These are phyloP conservation scores for Ascosphaera pollenicola DNA, from an alignment of 2,329 filamentous ascomycete genomes.

Conservation along the genomic window DNA sequence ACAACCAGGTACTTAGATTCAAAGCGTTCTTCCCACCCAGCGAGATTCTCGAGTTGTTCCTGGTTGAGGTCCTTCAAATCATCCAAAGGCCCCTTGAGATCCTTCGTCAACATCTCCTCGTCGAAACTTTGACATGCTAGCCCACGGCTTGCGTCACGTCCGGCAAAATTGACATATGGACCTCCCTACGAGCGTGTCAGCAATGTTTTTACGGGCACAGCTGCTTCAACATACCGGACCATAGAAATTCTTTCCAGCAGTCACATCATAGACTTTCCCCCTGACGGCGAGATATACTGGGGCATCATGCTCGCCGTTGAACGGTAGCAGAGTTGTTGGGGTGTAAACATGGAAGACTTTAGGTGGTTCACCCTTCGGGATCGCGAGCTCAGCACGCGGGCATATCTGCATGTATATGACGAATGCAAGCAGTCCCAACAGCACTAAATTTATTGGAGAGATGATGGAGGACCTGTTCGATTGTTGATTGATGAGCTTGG, in stretches of 20 bases:
- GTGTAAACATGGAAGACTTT: slow-evolving; percentile 75
- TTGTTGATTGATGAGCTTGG: not conserved
- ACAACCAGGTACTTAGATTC: slow-evolving; percentile 89
- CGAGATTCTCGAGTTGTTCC: slow-evolving; percentile 63
- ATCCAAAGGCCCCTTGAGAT: slow-evolving; percentile 66
- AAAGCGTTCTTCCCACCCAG: slow-evolving; percentile 88
- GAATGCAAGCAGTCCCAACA: slow-evolving; percentile 34
- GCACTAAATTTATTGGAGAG: slow-evolving; percentile 38
- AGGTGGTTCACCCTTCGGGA: slow-evolving; percentile 35
- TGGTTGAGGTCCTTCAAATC: slow-evolving; percentile 45
- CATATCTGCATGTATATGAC: slow-evolving; percentile 37
- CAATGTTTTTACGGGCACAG: not conserved
- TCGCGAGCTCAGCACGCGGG: slow-evolving; percentile 26
- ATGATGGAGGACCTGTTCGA: slow-evolving; percentile 27
- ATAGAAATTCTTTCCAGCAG: slow-evolving; percentile 75
- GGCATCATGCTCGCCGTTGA: slow-evolving; percentile 50
- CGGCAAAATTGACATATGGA: slow-evolving; percentile 90
- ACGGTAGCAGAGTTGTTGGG: slow-evolving; percentile 62
- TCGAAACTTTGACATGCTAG: slow-evolving; percentile 86
- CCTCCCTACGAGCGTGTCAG: slow-evolving; percentile 33
- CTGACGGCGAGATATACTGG: slow-evolving; percentile 85
- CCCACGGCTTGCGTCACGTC: slow-evolving; percentile 70
- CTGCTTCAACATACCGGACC: slow-evolving; percentile 36
- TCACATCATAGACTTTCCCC: slow-evolving; percentile 79
- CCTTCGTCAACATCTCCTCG: slow-evolving; percentile 80